Evolutionary conservation across 2,329 filamentous ascomycete species (phyloP), one percentile per base, ranked within the genome.

Genomic region (Fusarium pseudocircinatum): DNA sequence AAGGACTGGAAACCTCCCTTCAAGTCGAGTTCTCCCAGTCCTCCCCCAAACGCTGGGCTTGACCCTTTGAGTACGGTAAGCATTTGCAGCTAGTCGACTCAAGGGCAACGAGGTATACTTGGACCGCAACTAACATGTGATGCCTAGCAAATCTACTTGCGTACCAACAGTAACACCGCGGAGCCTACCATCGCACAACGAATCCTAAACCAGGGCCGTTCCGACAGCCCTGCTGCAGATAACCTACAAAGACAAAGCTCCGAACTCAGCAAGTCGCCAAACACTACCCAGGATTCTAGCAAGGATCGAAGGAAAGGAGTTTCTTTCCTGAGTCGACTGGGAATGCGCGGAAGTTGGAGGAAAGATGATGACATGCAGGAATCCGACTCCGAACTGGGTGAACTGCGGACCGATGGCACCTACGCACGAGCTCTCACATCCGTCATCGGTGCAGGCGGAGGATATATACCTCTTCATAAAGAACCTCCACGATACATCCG

Each of bases 401-500:
- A 90, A 75, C 82, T 84, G 39, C 89, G 94, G 73, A 91, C 90
- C 37, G 93, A 97, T 80, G 94, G 94, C 60, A 93, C 92, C 84
- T 92, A 97, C 82, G 93, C 94, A 39, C 90, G 93, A 76, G 91
- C 95, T 67, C 96, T 97, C 81, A 93, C 93, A 42, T 92, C 94
- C 67, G 89, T 92, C 57, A 88, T 94, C 78, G 93, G 90, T 59
- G 88, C 89, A 32, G 87, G 84, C 63, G 85, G 84, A 60, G 92
- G 94, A 67, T 98, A 92, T 81, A 94, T 94, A 63, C 96, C 96
- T 13, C 90, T 92, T 70, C 92, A 97, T 79, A 96, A 96, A 73
- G 94, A 95, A 61, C 95, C 96, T 7, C 94, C 95, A 5, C 91
- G 94, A 32, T 98, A 98, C 79, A 96, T 98, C 78, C 94, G 94